phyloP scores from a whole-genome alignment of 768 basidiomycete genomes.

The Boletus insuetus region DNA sequence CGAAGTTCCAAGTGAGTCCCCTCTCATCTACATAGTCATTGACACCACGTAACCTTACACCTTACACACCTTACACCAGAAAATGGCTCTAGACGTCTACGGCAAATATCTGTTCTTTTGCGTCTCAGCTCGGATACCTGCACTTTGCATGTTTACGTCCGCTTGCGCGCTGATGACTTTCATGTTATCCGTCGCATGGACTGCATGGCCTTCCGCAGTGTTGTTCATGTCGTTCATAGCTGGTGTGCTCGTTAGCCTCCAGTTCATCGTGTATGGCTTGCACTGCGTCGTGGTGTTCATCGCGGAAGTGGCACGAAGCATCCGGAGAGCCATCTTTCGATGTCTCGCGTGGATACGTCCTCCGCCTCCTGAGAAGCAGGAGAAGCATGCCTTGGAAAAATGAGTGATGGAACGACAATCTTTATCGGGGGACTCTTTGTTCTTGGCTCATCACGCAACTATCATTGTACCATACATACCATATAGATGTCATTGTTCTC shows the following conservation, averaged over 20 bases:
- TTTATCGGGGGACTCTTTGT: not conserved
- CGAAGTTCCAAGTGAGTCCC: conserved; percentile 52
- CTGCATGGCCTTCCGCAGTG: conserved; percentile 62
- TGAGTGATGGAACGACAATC: not conserved
- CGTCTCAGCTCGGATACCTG: conserved; percentile 56
- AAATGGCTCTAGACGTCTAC: conserved; percentile 50
- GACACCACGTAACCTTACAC: not conserved
- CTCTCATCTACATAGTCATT: not conserved
- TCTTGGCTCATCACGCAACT: not conserved
- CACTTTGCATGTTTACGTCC: conserved; percentile 54
- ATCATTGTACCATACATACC: conserved; percentile 10
- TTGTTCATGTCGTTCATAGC: conserved; percentile 55
- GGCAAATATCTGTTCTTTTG: conserved; percentile 66
- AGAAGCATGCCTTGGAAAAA: conserved; percentile 4
- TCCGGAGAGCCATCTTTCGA: conserved; percentile 12
- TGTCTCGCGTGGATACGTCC: conserved; percentile 14
- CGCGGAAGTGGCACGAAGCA: not conserved
- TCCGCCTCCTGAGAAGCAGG: conserved; percentile 2
- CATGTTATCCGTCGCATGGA: conserved; percentile 58
- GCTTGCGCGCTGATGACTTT: conserved; percentile 58
- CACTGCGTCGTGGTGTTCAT: conserved; percentile 23
- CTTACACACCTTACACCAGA: conserved; percentile 4
- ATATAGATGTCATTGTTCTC: not conserved
- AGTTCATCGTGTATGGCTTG: conserved; percentile 61
- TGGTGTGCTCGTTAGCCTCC: conserved; percentile 58